Evolutionary conservation across 176 grass and related monocot genomes (phyloP), one percentile per base, ranked within the genome.

Genomic region (Puya raimondii): DNA sequence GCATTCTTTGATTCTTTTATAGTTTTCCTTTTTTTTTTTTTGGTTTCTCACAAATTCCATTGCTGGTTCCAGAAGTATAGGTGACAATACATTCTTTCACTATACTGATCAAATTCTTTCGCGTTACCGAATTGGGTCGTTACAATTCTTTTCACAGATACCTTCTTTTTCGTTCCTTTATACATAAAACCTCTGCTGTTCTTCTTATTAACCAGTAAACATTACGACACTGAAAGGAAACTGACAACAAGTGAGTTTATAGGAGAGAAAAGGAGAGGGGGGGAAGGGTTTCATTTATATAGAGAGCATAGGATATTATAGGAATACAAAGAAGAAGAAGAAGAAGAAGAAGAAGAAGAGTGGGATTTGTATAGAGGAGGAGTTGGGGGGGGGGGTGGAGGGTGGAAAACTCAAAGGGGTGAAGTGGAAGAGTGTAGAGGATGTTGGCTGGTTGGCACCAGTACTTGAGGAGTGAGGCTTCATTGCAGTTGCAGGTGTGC

Each of bases 371-470:
- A 70, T 52, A 20, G 70, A 23, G 20, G 52, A 16, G 2, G n/a
- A n/a, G n/a, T n/a, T n/a, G n/a, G n/a, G n/a, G n/a, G n/a, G n/a
- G n/a, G n/a, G n/a, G n/a, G n/a, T n/a, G n/a, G n/a, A n/a, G 2
- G 47, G 73, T 15, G 25, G 3, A 54, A 52, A 26, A 68, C 26
- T 56, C 29, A 49, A 48, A 57, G 47, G 59, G 67, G 51, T 52
- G 73, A 64, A 54, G 51, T 52, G 73, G 65, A 54, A 76, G 50
- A 64, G 12, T 59, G 59, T 79, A 85, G 83, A 85, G 84, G 81
- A 97, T 99, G 94, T 99, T 99, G 94, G 94, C 89, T 73, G 94
- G 89, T 75, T 99, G 85, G 80, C 87, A 93, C 85, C 87, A 85
- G 82, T 69, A 59, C 16, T 59, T 86, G 69, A 86, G 83, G 66